These are phyloP conservation scores for Didymella lethalis DNA, from an alignment of 2,329 filamentous ascomycete species.

Conservation along the genomic window DNA sequence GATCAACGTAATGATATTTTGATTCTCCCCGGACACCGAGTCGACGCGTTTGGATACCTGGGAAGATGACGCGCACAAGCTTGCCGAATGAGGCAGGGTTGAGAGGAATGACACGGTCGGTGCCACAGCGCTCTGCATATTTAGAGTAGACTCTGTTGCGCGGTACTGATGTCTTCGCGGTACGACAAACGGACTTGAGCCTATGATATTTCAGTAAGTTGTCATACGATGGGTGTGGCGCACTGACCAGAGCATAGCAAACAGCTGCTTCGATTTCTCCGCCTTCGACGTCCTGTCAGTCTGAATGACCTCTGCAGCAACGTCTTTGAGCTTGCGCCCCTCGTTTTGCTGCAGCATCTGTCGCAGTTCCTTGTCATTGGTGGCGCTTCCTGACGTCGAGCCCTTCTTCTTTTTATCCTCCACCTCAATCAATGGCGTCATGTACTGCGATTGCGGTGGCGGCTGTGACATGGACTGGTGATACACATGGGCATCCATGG, in stretches of 20 bases:
- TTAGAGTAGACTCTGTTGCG: conserved; percentile 93
- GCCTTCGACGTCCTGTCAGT: conserved; percentile 83
- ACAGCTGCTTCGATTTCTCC: conserved; percentile 83
- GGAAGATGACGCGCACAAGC: conserved; percentile 93
- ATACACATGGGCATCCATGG: conserved; percentile 42
- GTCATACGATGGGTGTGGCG: neutral
- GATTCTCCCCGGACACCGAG: conserved; percentile 95
- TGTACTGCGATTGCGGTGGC: conserved; percentile 36
- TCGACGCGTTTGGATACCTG: conserved; percentile 89
- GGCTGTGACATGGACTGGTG: conserved; percentile 39
- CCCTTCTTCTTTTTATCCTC: conserved; percentile 64
- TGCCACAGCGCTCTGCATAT: conserved; percentile 91
- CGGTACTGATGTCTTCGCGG: conserved; percentile 85
- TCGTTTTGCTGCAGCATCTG: conserved; percentile 76
- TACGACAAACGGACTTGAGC: conserved; percentile 74
- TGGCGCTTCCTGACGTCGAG: conserved; percentile 72
- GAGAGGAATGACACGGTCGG: conserved; percentile 89
- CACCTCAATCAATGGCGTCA: conserved; percentile 40
- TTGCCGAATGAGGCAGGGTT: conserved; percentile 99
- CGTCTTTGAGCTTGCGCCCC: conserved; percentile 71
- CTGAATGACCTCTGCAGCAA: conserved; percentile 77
- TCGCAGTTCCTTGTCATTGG: conserved; percentile 82
- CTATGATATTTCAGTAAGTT: conserved; percentile 55
- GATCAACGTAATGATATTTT: conserved; percentile 88
- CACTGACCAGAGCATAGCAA: conserved; percentile 85